Conservation (phyloP, 352 stramenopile species). For the Globisporangium viniferum region DNA sequence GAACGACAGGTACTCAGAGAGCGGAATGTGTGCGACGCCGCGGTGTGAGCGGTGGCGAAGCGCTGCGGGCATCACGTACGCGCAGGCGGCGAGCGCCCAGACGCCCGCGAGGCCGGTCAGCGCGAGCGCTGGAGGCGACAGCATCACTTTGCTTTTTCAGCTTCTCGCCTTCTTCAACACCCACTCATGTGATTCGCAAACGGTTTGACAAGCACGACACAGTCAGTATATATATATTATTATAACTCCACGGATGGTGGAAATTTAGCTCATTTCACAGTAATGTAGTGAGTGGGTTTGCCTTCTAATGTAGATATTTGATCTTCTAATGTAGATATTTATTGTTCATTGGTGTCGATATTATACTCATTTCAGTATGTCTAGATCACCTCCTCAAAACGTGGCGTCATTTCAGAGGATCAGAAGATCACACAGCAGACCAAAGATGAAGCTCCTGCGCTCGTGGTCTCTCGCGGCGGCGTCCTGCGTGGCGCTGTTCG, state of each 20-base stretch:
- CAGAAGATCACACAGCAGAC: background rate
- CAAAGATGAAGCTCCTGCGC: background rate
- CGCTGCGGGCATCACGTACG: background rate
- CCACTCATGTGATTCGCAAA: background rate
- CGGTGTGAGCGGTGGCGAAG: constrained; percentile 8
- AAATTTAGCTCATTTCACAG: too few species aligned
- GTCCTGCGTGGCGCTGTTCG: background rate
- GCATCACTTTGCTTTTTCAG: constrained; percentile 4
- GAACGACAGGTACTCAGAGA: constrained; percentile 39
- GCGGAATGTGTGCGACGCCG: constrained; percentile 23
- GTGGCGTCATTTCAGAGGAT: background rate
- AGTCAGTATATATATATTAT: too few species aligned
- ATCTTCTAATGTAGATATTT: too few species aligned
- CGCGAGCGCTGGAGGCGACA: constrained; percentile 3
- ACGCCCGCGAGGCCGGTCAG: constrained; percentile 1
- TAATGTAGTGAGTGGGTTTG: too few species aligned
- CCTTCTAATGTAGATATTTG: too few species aligned
- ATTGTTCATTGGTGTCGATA: too few species aligned
- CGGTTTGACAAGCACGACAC: too few species aligned
- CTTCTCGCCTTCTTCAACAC: constrained; percentile 4
- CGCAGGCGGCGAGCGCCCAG: constrained; percentile 4
- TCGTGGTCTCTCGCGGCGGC: background rate
- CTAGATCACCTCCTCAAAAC: background rate
- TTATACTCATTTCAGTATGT: too few species aligned
- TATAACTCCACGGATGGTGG: too few species aligned